A percentile compares a stretch with the other conserved stretches of the same genome.
Conservation (phyloP, 2,329 filamentous ascomycete genomes). For the Cladosporium cucumerinum region DNA sequence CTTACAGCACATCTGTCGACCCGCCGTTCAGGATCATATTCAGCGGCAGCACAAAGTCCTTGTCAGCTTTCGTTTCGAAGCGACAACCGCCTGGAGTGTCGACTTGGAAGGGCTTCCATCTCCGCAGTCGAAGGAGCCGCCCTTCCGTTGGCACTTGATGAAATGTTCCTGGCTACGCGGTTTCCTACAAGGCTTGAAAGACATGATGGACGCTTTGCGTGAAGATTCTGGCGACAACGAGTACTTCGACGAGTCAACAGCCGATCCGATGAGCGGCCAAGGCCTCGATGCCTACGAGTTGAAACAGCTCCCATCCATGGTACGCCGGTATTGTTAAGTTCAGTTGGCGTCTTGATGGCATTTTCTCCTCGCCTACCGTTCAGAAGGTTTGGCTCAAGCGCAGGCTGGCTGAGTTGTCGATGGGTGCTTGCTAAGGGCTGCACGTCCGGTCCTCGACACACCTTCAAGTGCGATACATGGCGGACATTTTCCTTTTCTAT, state of each 20-base stretch:
- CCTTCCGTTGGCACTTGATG: no score
- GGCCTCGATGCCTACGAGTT: not conserved
- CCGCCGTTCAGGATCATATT: not conserved
- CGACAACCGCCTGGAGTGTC: not conserved
- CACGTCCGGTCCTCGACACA: not conserved
- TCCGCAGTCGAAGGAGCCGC: no score
- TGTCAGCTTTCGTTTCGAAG: not conserved
- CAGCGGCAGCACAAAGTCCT: no score
- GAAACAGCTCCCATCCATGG: not conserved
- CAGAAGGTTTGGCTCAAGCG: not conserved
- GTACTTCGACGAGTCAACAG: not conserved
- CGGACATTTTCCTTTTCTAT: not conserved
- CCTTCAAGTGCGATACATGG: not conserved
- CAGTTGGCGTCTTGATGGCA: not conserved
- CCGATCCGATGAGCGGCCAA: not conserved
- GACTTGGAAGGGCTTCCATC: no score
- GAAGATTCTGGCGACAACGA: not conserved
- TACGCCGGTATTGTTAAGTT: not conserved
- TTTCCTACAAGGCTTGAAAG: no score
- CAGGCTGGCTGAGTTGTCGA: not conserved
- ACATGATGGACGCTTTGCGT: not conserved
- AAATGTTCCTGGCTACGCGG: no score
- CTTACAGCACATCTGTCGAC: not conserved
- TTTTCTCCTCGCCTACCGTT: not conserved
- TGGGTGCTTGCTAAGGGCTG: not conserved